phyloP scores from a whole-genome alignment of 345 rosid species.

The Brassica napus region Da-Ae NC_063446.1:71150501-71151000 shows the following conservation, averaged over 20 bases:
- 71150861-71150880: too few species aligned
- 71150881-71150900: too few species aligned
- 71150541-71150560: background rate
- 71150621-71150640: background rate
- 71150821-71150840: background rate
- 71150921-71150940: too few species aligned
- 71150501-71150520: background rate
- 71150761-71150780: background rate
- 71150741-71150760: background rate
- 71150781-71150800: background rate
- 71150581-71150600: background rate
- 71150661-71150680: background rate
- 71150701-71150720: background rate
- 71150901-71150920: too few species aligned
- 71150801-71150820: too few species aligned
- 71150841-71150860: background rate
- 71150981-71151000: too few species aligned
- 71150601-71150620: background rate
- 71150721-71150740: too few species aligned
- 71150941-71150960: too few species aligned
- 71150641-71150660: background rate
- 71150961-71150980: too few species aligned
- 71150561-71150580: background rate
- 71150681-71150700: background rate
- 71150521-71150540: background rate